Base-by-base conservation (phyloP, 148 eudicot species). In the Vaccinium corymbosum region DNA sequence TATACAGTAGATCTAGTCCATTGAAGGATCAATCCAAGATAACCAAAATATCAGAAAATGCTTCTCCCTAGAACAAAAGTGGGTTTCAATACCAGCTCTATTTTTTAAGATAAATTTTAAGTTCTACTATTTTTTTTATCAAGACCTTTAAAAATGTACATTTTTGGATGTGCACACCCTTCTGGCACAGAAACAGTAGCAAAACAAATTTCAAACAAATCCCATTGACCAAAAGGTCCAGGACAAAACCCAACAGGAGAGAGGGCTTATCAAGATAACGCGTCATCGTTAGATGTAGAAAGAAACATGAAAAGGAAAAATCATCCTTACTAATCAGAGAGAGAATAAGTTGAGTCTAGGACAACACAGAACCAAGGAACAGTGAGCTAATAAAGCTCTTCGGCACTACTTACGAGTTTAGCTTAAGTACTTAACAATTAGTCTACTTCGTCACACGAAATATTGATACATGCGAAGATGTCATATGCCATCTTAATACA, bases 151-250 rank as follows among this genome's bases (percentile, higher is more conserved):
- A 68, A 68, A 29, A 1, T 68, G 38, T 12, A 27, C 73, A 68
- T 12, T 13, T 52, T 68, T 68, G 11, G 35, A 25, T 66, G 25
- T 3, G 73, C 42, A 27, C 73, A 25, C 14, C 52, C 25, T 17
- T 19, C 50, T 46, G 78, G 78, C 52, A 75, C 17, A 27, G 59
- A 57, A 29, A 48, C 38, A 46, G 14, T 57, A 10, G 35, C 46
- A 35, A 53, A 78, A 83, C 49, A 49, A 29, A 64, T 49, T 51
- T 66, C 25, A 83, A 19, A 32, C 35, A 75, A 51, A 66, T 76
- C 1, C 48, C n/a, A 22, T n/a, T 32, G 6, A 17, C 4, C n/a
- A 56, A 59, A 27, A 27, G 27, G 27, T 27, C 27, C 27, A 27
- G 27, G 0, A 16, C 6, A 32, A 56, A 38, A 25, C 2, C 13